Base-by-base conservation (phyloP, 2,329 filamentous ascomycete genomes). In the Cladosporium sp. region DNA sequence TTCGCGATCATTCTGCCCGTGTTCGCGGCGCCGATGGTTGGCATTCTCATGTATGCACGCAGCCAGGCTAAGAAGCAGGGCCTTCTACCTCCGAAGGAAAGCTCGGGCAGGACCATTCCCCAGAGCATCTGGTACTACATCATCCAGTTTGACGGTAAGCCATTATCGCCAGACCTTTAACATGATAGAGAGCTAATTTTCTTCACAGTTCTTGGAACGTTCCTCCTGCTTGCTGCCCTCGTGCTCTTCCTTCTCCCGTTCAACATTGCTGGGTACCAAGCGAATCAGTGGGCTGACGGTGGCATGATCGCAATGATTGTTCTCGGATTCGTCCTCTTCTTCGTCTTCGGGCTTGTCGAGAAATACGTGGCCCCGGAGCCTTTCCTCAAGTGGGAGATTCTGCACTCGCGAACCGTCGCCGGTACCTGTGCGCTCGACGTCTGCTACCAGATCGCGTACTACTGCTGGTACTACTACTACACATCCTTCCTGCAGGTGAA, bases 211-310 rank as follows among this genome's bases (percentile, higher is more conserved):
- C 31, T 63, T 18, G 64, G 66, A 32, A 55, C 61, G 37, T 43
- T 66, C 53, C 49, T 67, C 4, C 55, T 68, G 33, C 56, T 56
- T 22, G 60, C 70, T 1, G 85, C 83, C 1, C 77, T 86, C 59
- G 74, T 79, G 0, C 68, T 87, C 9, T 81, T 89, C 62, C 72
- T 89, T n/a, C 76, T 90, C 7, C 83, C 86, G 0, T 82, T 90
- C 65, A 83, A 74, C 13, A 73, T 89, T 16, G 61, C 60, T 49
- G 62, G 51, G 11, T 70, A 67, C 52, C 63, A 63, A 9, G 28
- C 64, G 55, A 22, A 63, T 1, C 60, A 60, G 19, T 74, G 71
- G 71, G 59, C 61, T 16, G 66, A 68, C 0, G 60, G 61, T 1
- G 67, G 67, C 55, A 72, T 75, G 56, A 70, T 74, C 55, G 64